A percentile compares a stretch with the other conserved stretches of the same genome.
Evolutionary conservation across 495 filamentous ascomycete genomes (phyloP).

Genomic region (Tuber microsphaerosporum): DNA sequence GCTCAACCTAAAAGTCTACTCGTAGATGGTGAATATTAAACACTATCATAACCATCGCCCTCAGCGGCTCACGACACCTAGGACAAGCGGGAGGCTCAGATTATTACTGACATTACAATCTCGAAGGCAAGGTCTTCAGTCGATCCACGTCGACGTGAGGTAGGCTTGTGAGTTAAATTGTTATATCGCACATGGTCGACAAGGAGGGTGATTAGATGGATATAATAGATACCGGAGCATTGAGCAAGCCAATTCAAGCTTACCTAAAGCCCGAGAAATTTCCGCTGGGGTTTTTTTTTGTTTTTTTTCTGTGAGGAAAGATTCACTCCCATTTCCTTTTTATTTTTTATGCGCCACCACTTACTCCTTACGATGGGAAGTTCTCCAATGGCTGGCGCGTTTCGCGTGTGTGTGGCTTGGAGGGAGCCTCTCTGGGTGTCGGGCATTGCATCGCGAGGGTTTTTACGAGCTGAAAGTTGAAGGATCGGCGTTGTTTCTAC

Average conservation of each 20-base stretch:
- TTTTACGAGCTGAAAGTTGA: constrained; percentile 4
- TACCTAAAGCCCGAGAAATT: background rate
- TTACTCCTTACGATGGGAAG: background rate
- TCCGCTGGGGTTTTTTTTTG: background rate
- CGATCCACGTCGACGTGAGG: background rate
- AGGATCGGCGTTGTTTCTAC: constrained; percentile 1
- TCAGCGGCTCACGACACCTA: background rate
- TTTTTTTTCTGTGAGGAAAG: background rate
- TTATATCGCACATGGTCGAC: constrained; percentile 1
- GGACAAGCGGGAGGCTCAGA: background rate
- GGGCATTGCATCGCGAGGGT: background rate
- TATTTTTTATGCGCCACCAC: background rate
- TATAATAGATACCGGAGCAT: background rate
- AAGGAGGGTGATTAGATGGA: background rate
- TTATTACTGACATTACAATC: background rate
- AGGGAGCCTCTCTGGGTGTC: background rate
- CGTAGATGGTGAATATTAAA: background rate
- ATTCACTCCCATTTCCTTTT: background rate
- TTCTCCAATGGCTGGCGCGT: background rate
- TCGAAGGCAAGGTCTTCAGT: background rate
- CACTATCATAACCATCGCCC: background rate
- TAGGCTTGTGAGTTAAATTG: background rate
- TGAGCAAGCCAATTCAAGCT: background rate
- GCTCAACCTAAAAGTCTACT: background rate
- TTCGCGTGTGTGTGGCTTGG: background rate